A percentile compares a stretch with the other conserved stretches of the same genome.
Evolutionary conservation across 129 eudicot species (phyloP).

Genomic region (Centaurea solstitialis): DNA sequence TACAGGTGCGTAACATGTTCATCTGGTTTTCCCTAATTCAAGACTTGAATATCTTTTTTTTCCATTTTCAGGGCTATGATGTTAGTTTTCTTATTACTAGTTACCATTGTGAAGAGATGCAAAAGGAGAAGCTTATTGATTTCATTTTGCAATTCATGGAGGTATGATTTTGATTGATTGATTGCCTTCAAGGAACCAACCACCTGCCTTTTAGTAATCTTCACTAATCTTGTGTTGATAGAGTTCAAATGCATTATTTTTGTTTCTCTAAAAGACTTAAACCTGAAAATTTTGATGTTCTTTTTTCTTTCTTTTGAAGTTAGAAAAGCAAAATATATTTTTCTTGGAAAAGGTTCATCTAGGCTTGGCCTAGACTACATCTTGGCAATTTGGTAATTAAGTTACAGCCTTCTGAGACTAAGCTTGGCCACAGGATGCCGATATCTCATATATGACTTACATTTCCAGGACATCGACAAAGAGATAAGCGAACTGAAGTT

Average conservation of each 20-base stretch:
- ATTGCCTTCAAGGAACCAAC: not conserved
- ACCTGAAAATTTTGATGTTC: not conserved
- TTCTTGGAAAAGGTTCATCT: too few species aligned
- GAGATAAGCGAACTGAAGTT: conserved; percentile 72
- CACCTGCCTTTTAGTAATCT: not conserved
- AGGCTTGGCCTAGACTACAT: too few species aligned
- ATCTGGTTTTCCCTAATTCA: not conserved
- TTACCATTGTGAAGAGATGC: conserved; percentile 91
- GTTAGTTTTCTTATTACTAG: conserved; percentile 84
- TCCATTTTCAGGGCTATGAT: conserved; percentile 74
- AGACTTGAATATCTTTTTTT: not conserved
- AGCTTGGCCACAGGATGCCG: too few species aligned
- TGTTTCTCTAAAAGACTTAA: not conserved
- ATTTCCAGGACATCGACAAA: conserved; percentile 69
- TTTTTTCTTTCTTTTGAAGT: not conserved
- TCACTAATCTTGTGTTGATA: not conserved
- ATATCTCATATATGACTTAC: not conserved
- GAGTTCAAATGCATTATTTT: not conserved
- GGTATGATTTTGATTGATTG: conserved; percentile 42
- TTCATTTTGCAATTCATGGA: conserved; percentile 93
- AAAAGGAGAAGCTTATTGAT: conserved; percentile 82
- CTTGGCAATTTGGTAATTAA: too few species aligned
- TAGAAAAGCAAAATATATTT: not conserved
- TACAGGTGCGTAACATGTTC: conserved; percentile 56
- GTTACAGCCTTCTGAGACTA: too few species aligned